Conservation (phyloP, 2,329 filamentous ascomycete species). For the Trichophaea hybrida region DNA sequence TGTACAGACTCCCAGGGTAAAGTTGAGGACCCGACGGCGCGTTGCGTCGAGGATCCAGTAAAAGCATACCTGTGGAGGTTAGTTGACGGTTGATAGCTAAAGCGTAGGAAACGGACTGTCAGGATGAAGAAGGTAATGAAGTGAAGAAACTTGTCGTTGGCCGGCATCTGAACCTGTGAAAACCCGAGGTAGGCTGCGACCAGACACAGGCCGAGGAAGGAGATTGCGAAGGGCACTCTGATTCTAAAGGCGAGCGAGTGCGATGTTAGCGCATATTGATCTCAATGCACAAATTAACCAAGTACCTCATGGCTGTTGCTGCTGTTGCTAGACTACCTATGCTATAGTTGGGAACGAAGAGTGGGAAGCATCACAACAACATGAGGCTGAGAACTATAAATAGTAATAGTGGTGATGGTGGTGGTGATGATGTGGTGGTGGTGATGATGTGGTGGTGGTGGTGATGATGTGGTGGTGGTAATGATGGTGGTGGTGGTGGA, state of each 20-base stretch:
- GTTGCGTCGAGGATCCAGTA: conserved; percentile 96
- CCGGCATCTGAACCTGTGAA: conserved; percentile 38
- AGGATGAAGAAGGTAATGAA: conserved; percentile 78
- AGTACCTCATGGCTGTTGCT: background rate
- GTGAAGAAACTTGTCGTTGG: conserved; percentile 87
- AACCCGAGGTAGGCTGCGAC: conserved; percentile 69
- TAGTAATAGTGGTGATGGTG: background rate
- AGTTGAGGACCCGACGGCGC: conserved; percentile 67
- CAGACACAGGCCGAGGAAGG: conserved; percentile 56
- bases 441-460: conserved; percentile 5
- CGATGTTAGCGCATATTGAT: background rate
- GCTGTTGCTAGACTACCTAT: background rate
- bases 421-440: background rate
- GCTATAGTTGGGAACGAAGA: background rate
- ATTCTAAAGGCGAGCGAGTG: conserved; percentile 39
- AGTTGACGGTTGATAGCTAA: background rate
- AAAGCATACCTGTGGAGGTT: conserved; percentile 42
- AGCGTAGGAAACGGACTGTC: conserved; percentile 40
- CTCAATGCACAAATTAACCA: background rate
- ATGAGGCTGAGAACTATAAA: background rate
- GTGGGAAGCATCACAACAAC: background rate
- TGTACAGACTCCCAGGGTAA: conserved; percentile 53
- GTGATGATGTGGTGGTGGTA: background rate
- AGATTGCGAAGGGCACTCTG: conserved; percentile 77
- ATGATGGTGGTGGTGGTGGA: conserved; percentile 2